These are phyloP conservation scores for Colletotrichum tanaceti DNA, from an alignment of 2,329 filamentous ascomycete species.

Conservation along the genomic window DNA sequence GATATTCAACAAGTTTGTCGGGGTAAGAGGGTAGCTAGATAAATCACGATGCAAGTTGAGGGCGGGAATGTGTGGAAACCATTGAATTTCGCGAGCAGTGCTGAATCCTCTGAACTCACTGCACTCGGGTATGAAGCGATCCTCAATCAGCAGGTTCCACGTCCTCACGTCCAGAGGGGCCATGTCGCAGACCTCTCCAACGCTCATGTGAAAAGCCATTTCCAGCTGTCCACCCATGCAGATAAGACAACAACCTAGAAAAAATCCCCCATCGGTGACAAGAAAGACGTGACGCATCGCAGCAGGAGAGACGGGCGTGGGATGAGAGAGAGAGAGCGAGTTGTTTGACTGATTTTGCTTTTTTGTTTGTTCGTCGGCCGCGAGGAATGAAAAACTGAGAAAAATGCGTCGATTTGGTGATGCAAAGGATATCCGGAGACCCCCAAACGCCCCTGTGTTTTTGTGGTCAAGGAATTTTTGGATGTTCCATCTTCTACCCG, in stretches of 20 bases:
- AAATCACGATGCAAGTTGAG: not conserved
- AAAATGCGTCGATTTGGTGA: conserved; percentile 57
- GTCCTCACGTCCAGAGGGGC: conserved; percentile 64
- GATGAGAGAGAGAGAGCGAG: conserved; percentile 23
- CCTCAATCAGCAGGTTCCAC: conserved; percentile 71
- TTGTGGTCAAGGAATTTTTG: conserved; percentile 66
- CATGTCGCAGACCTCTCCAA: conserved; percentile 53
- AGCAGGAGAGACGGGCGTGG: conserved; percentile 6
- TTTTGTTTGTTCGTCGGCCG: conserved; percentile 48
- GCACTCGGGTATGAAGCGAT: conserved; percentile 71
- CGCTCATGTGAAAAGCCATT: conserved; percentile 68
- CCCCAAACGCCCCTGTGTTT: conserved; percentile 74
- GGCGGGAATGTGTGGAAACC: conserved; percentile 56
- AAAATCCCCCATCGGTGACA: conserved; percentile 36
- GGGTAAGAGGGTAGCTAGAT: too few relatives aligned
- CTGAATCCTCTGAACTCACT: conserved; percentile 59
- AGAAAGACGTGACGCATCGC: conserved; percentile 14
- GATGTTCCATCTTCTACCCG: conserved; percentile 79
- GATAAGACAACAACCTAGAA: conserved; percentile 42
- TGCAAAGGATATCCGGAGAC: conserved; percentile 84
- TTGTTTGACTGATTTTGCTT: conserved; percentile 46
- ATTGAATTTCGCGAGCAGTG: conserved; percentile 71
- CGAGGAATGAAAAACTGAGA: conserved; percentile 37
- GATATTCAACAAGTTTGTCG: conserved; percentile 5
- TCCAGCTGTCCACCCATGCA: conserved; percentile 70